Base-by-base conservation (phyloP, 495 filamentous ascomycete species). In the Aspergillus ostianus region DNA sequence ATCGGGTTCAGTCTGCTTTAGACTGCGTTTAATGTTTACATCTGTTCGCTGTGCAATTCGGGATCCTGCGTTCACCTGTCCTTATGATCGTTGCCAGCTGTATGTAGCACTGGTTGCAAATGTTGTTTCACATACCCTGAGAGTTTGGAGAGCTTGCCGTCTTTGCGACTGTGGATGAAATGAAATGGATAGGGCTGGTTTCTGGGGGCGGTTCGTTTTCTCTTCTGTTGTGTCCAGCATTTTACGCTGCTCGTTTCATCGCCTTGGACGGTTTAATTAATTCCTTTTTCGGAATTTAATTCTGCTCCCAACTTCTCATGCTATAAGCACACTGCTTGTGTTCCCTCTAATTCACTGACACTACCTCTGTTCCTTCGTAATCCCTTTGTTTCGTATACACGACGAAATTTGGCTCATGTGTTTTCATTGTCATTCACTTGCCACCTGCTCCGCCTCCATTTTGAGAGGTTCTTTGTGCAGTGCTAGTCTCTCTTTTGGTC, bases 81-180 rank as follows among this genome's bases (percentile, higher is more conserved):
- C 60, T 65, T 54, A 64, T 68, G 60, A 52, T 65, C 48, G 49
- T 58, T 64, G 20, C 57, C 48, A 47, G 46, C 59, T 47, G 46
- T 49, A 32, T 59, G 62, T 51, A 45, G 56, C 56, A 58, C 60
- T 60, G 56, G 59, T 62, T 61, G 57, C 58, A 56, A 59, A 59
- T 62, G 57, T 64, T 55, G 57, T 56, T 56, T 63, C 36, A 70
- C 67, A 70, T 70, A 70, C 65, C 65, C 65, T 67, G 57, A 67
- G 55, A 64, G 65, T 70, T 70, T 67, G 66, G 63, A 67, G 57
- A 59, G 59, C 55, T 50, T 51, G 53, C 55, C 36, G 44, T 53
- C 52, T 62, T 63, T 63, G 51, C 53, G 53, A 59, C 41, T 60
- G 59, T 59, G 60, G 51, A 57, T 65, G 55, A 56, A 62, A 63